phyloP scores from a whole-genome alignment of 2,329 filamentous ascomycete genomes.

The Botrytis galanthina region DNA sequence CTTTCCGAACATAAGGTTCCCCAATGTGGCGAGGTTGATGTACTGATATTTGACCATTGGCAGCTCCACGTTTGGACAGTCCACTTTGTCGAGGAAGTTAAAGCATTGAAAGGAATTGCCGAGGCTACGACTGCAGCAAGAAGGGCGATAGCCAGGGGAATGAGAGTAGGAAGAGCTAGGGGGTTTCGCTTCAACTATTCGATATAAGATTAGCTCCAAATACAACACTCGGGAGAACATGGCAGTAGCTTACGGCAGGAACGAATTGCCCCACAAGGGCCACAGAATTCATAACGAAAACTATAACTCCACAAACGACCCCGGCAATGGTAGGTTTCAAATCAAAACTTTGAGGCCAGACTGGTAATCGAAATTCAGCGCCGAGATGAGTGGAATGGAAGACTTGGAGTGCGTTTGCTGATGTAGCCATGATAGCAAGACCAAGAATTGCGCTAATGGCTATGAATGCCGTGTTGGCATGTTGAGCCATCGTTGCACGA shows the following conservation, averaged over 20 bases:
- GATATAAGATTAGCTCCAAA: not conserved
- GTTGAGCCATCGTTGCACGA: constrained; percentile 41
- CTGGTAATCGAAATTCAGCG: constrained; percentile 49
- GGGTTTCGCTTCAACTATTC: constrained; percentile 24
- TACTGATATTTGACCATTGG: constrained; percentile 55
- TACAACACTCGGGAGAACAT: not conserved
- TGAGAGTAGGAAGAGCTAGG: constrained; percentile 37
- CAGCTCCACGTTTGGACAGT: constrained; percentile 63
- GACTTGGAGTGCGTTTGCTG: constrained; percentile 53
- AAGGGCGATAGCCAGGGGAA: constrained; percentile 45
- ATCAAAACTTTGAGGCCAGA: constrained; percentile 60
- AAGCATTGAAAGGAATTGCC: constrained; percentile 56
- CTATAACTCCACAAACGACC: constrained; percentile 50
- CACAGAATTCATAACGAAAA: constrained; percentile 48
- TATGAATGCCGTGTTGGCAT: constrained; percentile 48
- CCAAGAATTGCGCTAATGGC: constrained; percentile 50
- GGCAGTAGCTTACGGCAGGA: constrained; percentile 46
- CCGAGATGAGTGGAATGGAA: constrained; percentile 53
- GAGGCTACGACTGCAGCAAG: constrained; percentile 52
- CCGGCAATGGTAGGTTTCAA: constrained; percentile 55
- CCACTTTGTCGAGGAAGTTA: constrained; percentile 51
- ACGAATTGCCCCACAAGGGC: constrained; percentile 51
- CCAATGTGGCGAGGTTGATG: constrained; percentile 54
- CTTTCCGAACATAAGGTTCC: constrained; percentile 56
- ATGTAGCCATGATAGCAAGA: constrained; percentile 53